Evolutionary conservation across 179 eudicot species (phyloP), one percentile per base, ranked within the genome.

Genomic region (Vitellaria paradoxa): DNA sequence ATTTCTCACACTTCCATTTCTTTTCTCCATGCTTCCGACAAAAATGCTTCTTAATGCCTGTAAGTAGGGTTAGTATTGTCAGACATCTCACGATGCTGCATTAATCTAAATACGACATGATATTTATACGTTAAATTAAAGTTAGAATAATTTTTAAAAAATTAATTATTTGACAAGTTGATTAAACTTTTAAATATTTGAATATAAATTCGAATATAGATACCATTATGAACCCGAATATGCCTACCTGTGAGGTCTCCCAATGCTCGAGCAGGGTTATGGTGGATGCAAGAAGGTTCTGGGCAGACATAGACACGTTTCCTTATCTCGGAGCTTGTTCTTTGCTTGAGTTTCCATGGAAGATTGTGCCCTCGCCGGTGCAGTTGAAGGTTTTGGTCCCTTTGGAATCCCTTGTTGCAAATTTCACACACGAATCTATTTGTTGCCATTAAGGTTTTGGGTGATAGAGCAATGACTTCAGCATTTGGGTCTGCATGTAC

Each of bases 381-480:
- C 6, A 75, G 70, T 50, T 74, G 77, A 12, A 74, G 77, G 68
- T 74, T 74, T 21, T 74, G 77, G 68, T 74, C 77, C 57, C 77
- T 74, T 23, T 74, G 55, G 57, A 74, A 74, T 14, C 77, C 77
- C 12, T 74, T 74, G 68, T 20, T 74, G 77, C 77, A 74, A 13
- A 74, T 74, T 23, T 74, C 77, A 14, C 77, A 74, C 40, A 74
- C 40, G 8, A 75, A 75, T 14, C 77, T 26, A 70, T 75, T 75
- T 13, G 77, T 75, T 6, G 77, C 69, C 77, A 75, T 75, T 2
- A 75, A 70, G 60, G 77, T 75, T 75, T 62, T 49, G n/a, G 77
- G 77, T 46, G 77, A 75, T 62, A 75, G 77, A 75, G 77, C 77
- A 75, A 75, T 75, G 23, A 75, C 77, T 63, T 75, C 77, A 6